A percentile compares a stretch with the other conserved stretches of the same genome.
phyloP scores from a whole-genome alignment of 257 asterid genomes.

The Penstemon davidsonii region DNA sequence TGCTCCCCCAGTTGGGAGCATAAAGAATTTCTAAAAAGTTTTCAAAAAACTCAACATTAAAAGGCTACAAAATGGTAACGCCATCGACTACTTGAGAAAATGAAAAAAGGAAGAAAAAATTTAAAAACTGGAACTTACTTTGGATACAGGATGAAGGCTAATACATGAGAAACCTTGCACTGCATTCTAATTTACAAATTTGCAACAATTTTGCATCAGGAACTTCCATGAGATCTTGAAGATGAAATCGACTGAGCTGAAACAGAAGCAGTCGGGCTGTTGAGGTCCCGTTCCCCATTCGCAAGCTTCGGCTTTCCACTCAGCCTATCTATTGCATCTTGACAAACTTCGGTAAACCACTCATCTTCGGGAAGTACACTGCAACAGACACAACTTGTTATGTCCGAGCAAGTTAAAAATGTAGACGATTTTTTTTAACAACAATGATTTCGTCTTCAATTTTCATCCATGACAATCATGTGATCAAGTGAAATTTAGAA shows the following conservation, averaged over 20 bases:
- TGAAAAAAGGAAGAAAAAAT: constrained; percentile 12
- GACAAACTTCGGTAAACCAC: constrained; percentile 83
- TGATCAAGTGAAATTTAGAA: constrained; percentile 6
- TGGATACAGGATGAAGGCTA: constrained; percentile 23
- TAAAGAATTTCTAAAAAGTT: constrained; percentile 36
- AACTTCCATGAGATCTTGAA: constrained; percentile 88
- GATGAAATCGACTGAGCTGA: constrained; percentile 97
- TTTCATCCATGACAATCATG: background rate
- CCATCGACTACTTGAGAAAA: constrained; percentile 23
- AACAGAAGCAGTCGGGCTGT: constrained; percentile 97
- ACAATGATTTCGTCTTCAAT: background rate
- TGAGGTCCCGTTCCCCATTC: constrained; percentile 84
- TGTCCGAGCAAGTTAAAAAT: constrained; percentile 5
- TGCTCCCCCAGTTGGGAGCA: constrained; percentile 28
- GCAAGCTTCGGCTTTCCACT: constrained; percentile 80
- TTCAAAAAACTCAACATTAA: constrained; percentile 26
- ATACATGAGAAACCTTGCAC: constrained; percentile 24
- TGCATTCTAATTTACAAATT: constrained; percentile 41
- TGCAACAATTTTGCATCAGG: constrained; percentile 40
- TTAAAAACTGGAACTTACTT: constrained; percentile 14
- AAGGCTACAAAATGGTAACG: constrained; percentile 26
- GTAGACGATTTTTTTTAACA: too few species aligned
- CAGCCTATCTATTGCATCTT: constrained; percentile 84
- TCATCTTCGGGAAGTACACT: constrained; percentile 95
- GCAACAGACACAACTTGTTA: constrained; percentile 30